Percentiles rank a stretch among this genome's conserved stretches.
Evolutionary conservation across 306 rosid species (phyloP).

Genomic region (Inga leiocalycina): DNA sequence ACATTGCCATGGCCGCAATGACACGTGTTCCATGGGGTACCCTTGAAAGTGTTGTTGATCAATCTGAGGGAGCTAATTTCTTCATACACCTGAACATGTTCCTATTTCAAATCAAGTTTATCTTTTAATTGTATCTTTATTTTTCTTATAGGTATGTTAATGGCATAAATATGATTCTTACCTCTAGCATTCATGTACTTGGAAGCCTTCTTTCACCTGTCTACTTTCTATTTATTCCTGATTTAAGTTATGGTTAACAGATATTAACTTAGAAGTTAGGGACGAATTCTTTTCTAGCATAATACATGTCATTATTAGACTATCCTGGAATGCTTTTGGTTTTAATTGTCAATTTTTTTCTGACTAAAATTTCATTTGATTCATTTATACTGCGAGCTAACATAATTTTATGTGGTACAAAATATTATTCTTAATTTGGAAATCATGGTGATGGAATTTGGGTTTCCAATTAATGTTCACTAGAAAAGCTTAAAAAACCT

Average conservation of each 20-base stretch:
- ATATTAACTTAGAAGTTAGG: not conserved
- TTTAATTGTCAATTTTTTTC: not conserved
- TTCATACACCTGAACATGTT: slow-evolving; percentile 15
- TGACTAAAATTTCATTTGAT: not conserved
- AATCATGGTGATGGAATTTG: not conserved
- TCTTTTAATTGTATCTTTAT: slow-evolving; percentile 30
- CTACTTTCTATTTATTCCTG: slow-evolving; percentile 65
- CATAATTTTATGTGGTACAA: slow-evolving; percentile 3
- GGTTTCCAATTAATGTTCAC: not conserved
- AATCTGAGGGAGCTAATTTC: slow-evolving; percentile 77
- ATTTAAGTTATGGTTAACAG: not conserved
- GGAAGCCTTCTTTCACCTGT: slow-evolving; percentile 94
- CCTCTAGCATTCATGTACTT: slow-evolving; percentile 86
- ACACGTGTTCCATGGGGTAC: slow-evolving; percentile 91
- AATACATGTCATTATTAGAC: not conserved
- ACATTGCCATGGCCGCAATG: slow-evolving; percentile 96
- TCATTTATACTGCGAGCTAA: slow-evolving; percentile 24
- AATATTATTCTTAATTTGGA: not conserved
- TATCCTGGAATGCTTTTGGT: not conserved
- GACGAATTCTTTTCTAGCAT: slow-evolving; percentile 5
- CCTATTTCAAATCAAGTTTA: slow-evolving; percentile 19
- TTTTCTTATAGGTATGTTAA: slow-evolving; percentile 83
- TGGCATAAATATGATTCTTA: slow-evolving; percentile 90
- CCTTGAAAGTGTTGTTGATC: slow-evolving; percentile 97
- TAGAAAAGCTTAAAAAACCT: not conserved